phyloP scores from a whole-genome alignment of 495 filamentous ascomycete species.

The Penicillium steckii region DNA sequence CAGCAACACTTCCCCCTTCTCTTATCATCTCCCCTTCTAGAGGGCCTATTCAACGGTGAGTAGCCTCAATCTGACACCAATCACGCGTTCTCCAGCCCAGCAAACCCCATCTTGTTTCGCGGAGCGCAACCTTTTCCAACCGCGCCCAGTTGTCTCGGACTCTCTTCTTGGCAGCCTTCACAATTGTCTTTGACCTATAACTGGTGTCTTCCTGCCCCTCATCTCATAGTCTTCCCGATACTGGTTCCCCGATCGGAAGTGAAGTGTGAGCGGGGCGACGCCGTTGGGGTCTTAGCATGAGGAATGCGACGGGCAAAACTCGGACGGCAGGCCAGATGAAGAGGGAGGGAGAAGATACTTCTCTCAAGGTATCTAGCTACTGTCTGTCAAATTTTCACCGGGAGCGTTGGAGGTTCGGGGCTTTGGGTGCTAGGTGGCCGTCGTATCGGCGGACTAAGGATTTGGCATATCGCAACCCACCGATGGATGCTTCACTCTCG shows the following conservation, averaged over 20 bases:
- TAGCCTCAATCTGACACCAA: constrained; percentile 15
- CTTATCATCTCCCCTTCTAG: constrained; percentile 1
- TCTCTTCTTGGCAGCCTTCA: constrained; percentile 5
- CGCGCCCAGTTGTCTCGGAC: constrained; percentile 13
- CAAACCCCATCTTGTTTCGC: constrained; percentile 11
- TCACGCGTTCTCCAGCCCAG: constrained; percentile 14
- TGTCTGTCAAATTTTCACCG: neutral
- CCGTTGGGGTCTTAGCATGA: constrained; percentile 6
- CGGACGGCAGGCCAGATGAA: constrained; percentile 4
- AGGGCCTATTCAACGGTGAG: constrained; percentile 18
- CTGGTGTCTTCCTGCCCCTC: neutral
- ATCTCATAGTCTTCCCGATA: neutral
- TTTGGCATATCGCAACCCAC: neutral
- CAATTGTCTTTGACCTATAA: neutral
- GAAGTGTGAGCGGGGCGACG: constrained; percentile 10
- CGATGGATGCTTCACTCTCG: neutral
- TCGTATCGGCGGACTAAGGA: neutral
- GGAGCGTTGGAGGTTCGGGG: neutral
- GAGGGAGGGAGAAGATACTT: neutral
- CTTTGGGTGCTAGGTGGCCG: neutral
- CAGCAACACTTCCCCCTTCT: constrained; percentile 5
- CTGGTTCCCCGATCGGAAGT: neutral
- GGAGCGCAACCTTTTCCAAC: constrained; percentile 19
- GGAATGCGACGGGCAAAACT: constrained; percentile 18
- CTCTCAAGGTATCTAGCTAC: neutral